Evolutionary conservation across 768 basidiomycete genomes (phyloP).

Genomic region (Melanogaster broomeanus): DNA sequence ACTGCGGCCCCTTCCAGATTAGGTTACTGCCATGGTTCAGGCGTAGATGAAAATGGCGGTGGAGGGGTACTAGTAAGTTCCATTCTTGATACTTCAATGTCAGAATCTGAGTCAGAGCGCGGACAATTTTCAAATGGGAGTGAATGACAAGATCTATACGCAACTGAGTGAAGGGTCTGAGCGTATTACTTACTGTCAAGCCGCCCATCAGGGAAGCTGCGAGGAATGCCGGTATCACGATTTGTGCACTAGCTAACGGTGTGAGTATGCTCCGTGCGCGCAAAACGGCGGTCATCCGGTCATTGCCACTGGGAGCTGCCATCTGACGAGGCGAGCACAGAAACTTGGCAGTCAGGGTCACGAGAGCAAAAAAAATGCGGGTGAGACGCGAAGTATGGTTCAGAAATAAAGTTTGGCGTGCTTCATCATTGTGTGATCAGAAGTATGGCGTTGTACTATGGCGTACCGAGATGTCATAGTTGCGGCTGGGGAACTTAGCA

Average conservation of each 20-base stretch:
- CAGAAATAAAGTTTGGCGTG: background rate
- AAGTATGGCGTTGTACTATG: background rate
- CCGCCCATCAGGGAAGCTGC: background rate
- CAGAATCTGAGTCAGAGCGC: slow-evolving; percentile 3
- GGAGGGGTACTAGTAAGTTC: slow-evolving; percentile 10
- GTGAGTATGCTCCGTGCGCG: background rate
- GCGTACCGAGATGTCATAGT: background rate
- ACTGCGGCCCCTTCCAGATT: slow-evolving; percentile 19
- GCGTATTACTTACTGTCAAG: slow-evolving; percentile 13
- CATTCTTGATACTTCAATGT: slow-evolving; percentile 19
- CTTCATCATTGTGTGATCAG: too few relatives aligned
- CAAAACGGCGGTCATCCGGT: background rate
- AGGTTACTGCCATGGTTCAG: slow-evolving; percentile 7
- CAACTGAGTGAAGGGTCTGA: slow-evolving; percentile 19
- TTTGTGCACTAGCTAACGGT: background rate
- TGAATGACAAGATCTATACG: slow-evolving; percentile 19
- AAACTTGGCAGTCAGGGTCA: background rate
- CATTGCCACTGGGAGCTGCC: too few relatives aligned
- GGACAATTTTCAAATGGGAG: slow-evolving; percentile 15
- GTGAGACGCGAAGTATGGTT: background rate
- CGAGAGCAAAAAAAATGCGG: background rate
- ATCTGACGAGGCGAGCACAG: background rate
- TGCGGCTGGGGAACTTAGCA: background rate
- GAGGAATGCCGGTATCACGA: background rate
- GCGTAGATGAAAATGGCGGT: slow-evolving; percentile 34